phyloP scores from a whole-genome alignment of 2,329 filamentous ascomycete species.

The Periconia macrospinosa region DNA sequence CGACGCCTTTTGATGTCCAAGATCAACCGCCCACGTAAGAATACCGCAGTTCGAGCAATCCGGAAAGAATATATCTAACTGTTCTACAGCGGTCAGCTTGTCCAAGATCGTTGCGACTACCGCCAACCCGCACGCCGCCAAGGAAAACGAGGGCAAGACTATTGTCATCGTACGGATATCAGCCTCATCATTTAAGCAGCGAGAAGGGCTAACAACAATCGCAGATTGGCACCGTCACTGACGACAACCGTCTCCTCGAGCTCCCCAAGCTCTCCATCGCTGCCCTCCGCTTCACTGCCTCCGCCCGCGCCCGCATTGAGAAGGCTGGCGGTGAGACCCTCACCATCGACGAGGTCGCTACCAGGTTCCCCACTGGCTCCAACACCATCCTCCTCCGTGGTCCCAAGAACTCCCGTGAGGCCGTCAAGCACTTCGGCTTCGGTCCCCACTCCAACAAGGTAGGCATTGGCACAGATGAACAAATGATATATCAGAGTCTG shows the following conservation, averaged over 20 bases:
- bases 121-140: constrained; percentile 53
- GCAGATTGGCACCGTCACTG: constrained; percentile 83
- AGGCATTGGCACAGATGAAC: constrained; percentile 30
- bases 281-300: constrained; percentile 94
- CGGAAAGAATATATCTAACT: constrained; percentile 18
- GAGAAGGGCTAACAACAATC: constrained; percentile 13
- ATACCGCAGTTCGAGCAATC: neutral
- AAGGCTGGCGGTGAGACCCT: constrained; percentile 93
- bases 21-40: constrained; percentile 74
- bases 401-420: constrained; percentile 97
- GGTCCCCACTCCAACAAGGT: constrained; percentile 98
- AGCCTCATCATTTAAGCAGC: neutral
- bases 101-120: constrained; percentile 76
- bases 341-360: constrained; percentile 95
- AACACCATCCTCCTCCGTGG: constrained; percentile 97
- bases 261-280: constrained; percentile 93
- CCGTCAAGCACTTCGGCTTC: constrained; percentile 98
- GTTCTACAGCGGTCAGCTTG: constrained; percentile 70
- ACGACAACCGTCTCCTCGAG: constrained; percentile 80
- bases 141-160: constrained; percentile 73
- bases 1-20: constrained; percentile 98
- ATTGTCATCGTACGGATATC: constrained; percentile 67
- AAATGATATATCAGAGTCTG: constrained; percentile 16
- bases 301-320: constrained; percentile 88
- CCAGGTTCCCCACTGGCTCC: constrained; percentile 90